Conservation (phyloP, 345 rosid genomes). For the Erysimum cheiranthoides region DNA sequence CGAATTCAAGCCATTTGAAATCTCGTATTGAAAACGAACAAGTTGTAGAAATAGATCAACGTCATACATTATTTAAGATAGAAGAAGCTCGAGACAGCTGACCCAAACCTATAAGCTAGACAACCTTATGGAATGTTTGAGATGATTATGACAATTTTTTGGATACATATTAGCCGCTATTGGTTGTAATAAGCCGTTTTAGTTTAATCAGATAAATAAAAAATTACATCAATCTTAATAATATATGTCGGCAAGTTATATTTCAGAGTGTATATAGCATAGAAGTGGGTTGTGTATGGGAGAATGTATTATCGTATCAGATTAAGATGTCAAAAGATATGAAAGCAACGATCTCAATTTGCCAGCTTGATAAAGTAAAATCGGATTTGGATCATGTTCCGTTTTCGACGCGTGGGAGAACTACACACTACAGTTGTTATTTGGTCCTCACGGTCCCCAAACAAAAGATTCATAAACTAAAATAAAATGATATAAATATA, state of each 20-base stretch:
- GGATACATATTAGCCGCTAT: too few relatives aligned
- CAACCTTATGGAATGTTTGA: background rate
- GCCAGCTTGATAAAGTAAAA: constrained; percentile 9
- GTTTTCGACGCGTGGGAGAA: constrained; percentile 7
- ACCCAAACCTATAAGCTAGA: background rate
- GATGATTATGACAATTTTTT: background rate
- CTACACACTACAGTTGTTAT: constrained; percentile 33
- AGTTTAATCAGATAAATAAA: too few relatives aligned
- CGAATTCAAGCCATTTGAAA: background rate
- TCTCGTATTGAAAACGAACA: background rate
- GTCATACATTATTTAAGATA: background rate
- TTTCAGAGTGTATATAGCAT: background rate
- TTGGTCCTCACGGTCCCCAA: constrained; percentile 18
- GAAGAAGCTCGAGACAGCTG: background rate
- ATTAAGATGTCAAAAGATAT: background rate
- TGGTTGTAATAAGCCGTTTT: too few relatives aligned
- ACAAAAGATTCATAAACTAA: background rate
- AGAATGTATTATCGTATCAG: background rate
- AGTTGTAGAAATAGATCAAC: background rate
- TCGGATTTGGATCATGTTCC: constrained; percentile 7
- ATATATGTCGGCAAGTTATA: too few relatives aligned
- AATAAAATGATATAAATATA: background rate
- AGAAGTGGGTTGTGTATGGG: background rate
- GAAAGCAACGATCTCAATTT: constrained; percentile 20
- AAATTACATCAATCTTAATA: too few relatives aligned